A percentile compares a stretch with the other conserved stretches of the same genome.
Conservation (phyloP, 176 grass and related monocot genomes). For the Paspalum vaginatum region DNA sequence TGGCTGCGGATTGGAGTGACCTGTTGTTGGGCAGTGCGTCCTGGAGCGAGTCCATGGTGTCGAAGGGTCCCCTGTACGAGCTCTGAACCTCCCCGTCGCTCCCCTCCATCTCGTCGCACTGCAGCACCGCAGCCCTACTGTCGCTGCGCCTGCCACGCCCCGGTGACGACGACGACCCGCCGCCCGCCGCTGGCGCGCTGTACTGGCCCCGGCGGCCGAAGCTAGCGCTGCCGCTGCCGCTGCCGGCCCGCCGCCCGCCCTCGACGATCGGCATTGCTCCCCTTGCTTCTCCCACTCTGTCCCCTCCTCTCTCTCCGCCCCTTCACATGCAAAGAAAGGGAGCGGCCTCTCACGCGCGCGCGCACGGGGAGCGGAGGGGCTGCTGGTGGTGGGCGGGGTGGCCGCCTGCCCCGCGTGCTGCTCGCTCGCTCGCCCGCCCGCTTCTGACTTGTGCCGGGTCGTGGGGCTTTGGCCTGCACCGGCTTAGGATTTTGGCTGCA, state of each 20-base stretch:
- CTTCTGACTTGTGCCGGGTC: conserved; percentile 11
- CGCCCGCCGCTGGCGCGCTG: conserved; percentile 1
- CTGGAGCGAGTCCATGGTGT: conserved; percentile 81
- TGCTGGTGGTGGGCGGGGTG: not conserved
- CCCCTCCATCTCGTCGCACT: conserved; percentile 49
- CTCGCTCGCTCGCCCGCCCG: not conserved
- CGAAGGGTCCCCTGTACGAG: conserved; percentile 58
- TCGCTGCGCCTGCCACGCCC: conserved; percentile 63
- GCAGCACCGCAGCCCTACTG: conserved; percentile 38
- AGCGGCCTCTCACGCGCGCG: conserved; percentile 32
- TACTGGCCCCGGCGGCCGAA: not conserved
- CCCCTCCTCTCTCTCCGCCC: not conserved
- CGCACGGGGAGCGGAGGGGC: conserved; percentile 23
- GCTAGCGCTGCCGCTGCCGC: conserved; percentile 5
- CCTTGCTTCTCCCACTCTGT: not conserved
- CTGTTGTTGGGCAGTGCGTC: conserved; percentile 65
- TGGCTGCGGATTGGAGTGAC: conserved; percentile 38
- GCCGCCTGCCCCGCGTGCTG: conserved; percentile 12
- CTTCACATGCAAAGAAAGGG: conserved; percentile 43
- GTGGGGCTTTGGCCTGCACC: conserved; percentile 38
- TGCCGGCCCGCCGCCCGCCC: conserved; percentile 6
- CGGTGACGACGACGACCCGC: conserved; percentile 43
- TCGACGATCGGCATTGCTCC: conserved; percentile 57
- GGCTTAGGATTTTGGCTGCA: conserved; percentile 11
- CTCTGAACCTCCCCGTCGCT: conserved; percentile 75